These are phyloP conservation scores for Stromatinia cepivora DNA, from an alignment of 2,329 filamentous ascomycete species.

Conservation along the genomic window DNA sequence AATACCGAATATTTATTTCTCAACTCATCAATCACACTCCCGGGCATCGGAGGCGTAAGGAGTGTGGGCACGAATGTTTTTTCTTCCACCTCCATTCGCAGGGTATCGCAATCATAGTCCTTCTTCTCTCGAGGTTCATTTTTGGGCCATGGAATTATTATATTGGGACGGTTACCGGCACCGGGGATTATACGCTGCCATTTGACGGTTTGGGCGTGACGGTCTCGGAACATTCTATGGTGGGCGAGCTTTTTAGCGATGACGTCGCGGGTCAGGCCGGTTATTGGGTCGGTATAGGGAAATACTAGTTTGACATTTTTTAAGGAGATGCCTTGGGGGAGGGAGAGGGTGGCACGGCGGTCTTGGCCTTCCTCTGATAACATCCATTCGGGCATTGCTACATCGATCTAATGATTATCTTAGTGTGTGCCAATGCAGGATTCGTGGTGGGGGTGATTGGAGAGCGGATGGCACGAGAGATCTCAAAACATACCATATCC, in stretches of 20 bases:
- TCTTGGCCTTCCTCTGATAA: slow-evolving; percentile 43
- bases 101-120: slow-evolving; percentile 67
- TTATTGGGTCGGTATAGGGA: slow-evolving; percentile 65
- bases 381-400: slow-evolving; percentile 46
- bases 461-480: neutral
- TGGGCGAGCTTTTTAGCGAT: slow-evolving; percentile 71
- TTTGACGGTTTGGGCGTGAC: slow-evolving; percentile 48
- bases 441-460: neutral
- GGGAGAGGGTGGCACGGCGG: slow-evolving; percentile 44
- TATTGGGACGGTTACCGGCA: slow-evolving; percentile 51
- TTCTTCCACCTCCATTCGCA: slow-evolving; percentile 72
- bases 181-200: slow-evolving; percentile 67
- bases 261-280: slow-evolving; percentile 68
- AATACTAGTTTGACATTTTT: slow-evolving; percentile 78
- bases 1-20: slow-evolving; percentile 80
- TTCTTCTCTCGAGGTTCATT: slow-evolving; percentile 50
- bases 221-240: slow-evolving; percentile 52
- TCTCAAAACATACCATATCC: slow-evolving; percentile 57
- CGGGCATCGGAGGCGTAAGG: slow-evolving; percentile 74
- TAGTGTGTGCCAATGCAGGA: slow-evolving; percentile 1
- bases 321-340: slow-evolving; percentile 54
- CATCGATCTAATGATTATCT: slow-evolving; percentile 44
- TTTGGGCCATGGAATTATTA: slow-evolving; percentile 75
- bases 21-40: slow-evolving; percentile 78
- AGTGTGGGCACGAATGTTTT: slow-evolving; percentile 78